Evolutionary conservation across 306 rosid species (phyloP).

Genomic region (Glycyrrhiza uralensis): DNA sequence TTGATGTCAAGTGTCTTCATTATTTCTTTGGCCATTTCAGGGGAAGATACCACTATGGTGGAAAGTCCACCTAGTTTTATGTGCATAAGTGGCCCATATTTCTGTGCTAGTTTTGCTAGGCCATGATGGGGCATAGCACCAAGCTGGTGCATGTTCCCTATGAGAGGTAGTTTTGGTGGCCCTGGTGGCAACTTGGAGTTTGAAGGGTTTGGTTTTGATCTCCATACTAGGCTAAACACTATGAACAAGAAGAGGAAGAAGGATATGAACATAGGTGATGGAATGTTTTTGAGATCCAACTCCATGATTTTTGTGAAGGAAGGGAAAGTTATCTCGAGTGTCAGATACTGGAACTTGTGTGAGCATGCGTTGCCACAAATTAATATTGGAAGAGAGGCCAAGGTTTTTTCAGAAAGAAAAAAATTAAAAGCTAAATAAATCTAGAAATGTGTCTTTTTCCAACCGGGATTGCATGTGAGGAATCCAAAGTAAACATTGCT

Average conservation of each 20-base stretch:
- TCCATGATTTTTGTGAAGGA: conserved; percentile 20
- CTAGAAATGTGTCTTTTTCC: neutral
- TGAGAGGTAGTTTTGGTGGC: conserved; percentile 30
- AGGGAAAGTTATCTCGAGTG: neutral
- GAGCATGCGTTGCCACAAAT: neutral
- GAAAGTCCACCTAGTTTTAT: conserved; percentile 27
- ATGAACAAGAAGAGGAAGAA: conserved; percentile 23
- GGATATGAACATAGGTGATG: neutral
- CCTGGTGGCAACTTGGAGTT: conserved; percentile 36
- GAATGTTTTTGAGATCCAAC: neutral
- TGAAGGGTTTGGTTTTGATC: conserved; percentile 22
- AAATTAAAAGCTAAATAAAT: neutral
- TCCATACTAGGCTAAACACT: conserved; percentile 9
- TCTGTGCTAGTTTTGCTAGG: conserved; percentile 15
- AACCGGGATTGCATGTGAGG: neutral
- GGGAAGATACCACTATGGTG: conserved; percentile 29
- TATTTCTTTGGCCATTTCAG: conserved; percentile 41
- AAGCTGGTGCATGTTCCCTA: conserved; percentile 37
- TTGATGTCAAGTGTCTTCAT: conserved; percentile 31
- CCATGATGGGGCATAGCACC: conserved; percentile 18
- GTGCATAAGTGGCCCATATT: conserved; percentile 35
- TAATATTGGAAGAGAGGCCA: neutral
- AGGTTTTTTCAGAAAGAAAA: neutral
- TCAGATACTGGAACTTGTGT: neutral
- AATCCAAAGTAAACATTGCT: neutral